Conservation (phyloP, 2,329 filamentous ascomycete genomes). For the Tetracladium maxilliforme region DNA sequence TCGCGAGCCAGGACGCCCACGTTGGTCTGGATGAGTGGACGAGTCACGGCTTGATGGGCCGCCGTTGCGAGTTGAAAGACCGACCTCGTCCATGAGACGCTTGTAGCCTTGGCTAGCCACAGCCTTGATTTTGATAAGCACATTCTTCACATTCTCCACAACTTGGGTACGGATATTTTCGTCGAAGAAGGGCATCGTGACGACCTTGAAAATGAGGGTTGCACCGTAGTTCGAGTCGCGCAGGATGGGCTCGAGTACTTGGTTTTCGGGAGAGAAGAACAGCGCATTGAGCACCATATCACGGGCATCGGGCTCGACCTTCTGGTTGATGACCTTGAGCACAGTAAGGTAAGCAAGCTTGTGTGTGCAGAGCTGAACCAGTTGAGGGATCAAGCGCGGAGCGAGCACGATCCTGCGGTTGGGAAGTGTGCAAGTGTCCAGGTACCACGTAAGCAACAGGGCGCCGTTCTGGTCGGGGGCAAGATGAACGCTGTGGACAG, state of each 20-base stretch:
- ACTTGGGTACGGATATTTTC: slow-evolving; percentile 79
- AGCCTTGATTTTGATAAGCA: slow-evolving; percentile 80
- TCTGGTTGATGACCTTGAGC: slow-evolving; percentile 95
- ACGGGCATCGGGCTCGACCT: slow-evolving; percentile 81
- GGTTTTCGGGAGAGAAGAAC: slow-evolving; percentile 82
- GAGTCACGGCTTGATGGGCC: slow-evolving; percentile 17
- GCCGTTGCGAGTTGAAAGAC: slow-evolving; percentile 54
- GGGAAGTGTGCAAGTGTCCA: slow-evolving; percentile 95
- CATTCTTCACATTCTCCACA: slow-evolving; percentile 80
- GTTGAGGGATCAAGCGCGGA: slow-evolving; percentile 78
- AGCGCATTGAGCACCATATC: slow-evolving; percentile 81
- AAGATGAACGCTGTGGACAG: slow-evolving; percentile 90
- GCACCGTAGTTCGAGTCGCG: slow-evolving; percentile 85
- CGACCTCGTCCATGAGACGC: slow-evolving; percentile 96
- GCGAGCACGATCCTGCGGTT: slow-evolving; percentile 81
- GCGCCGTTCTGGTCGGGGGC: slow-evolving; percentile 95
- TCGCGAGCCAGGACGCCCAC: too few relatives aligned
- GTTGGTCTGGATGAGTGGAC: too few relatives aligned
- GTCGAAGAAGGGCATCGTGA: slow-evolving; percentile 95
- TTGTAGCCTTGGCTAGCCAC: slow-evolving; percentile 95
- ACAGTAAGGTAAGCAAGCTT: slow-evolving; percentile 97
- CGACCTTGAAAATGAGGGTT: slow-evolving; percentile 94
- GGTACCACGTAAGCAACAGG: slow-evolving; percentile 87
- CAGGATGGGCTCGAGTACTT: slow-evolving; percentile 78
- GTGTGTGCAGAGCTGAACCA: slow-evolving; percentile 93